These are phyloP conservation scores for Croton laevigatus DNA, from an alignment of 441 rosid genomes.

Conservation along the genomic window DNA sequence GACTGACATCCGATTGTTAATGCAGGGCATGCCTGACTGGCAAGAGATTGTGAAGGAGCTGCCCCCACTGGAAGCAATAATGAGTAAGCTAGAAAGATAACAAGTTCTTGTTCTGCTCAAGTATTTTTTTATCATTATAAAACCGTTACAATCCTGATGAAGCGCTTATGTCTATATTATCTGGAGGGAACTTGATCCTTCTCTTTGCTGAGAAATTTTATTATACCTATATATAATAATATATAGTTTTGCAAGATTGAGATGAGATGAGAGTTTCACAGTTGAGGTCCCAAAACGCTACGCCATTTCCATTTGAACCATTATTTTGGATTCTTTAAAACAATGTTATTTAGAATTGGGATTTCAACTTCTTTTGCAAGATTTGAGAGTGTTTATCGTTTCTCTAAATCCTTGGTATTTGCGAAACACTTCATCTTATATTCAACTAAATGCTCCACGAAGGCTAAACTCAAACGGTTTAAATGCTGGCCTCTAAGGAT, in stretches of 20 bases:
- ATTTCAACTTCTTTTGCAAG: not conserved
- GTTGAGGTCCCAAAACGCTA: conserved; percentile 15
- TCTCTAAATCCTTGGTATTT: not conserved
- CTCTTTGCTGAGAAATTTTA: conserved; percentile 3
- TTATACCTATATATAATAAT: not conserved
- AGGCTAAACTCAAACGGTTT: no score
- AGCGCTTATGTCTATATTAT: not conserved
- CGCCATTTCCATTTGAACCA: conserved; percentile 5
- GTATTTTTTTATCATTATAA: not conserved
- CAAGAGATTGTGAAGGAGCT: conserved; percentile 72
- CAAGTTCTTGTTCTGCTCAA: conserved; percentile 6
- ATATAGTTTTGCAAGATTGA: not conserved
- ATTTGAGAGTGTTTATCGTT: conserved; percentile 1
- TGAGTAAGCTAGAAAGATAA: conserved; percentile 85
- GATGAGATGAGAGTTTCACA: not conserved
- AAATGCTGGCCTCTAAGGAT: no score
- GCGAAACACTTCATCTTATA: not conserved
- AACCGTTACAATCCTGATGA: not conserved
- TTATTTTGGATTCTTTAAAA: conserved; percentile 3
- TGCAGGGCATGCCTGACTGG: conserved; percentile 96
- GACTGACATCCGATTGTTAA: not conserved
- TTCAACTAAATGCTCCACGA: no score
- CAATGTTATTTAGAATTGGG: conserved; percentile 8
- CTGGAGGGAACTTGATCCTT: not conserved
- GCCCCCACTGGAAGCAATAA: conserved; percentile 74